Percentiles rank a stretch among this genome's conserved stretches.
Evolutionary conservation across 2,329 filamentous ascomycete genomes (phyloP).

Genomic region (Cladosporium austrohemisphaericum): DNA sequence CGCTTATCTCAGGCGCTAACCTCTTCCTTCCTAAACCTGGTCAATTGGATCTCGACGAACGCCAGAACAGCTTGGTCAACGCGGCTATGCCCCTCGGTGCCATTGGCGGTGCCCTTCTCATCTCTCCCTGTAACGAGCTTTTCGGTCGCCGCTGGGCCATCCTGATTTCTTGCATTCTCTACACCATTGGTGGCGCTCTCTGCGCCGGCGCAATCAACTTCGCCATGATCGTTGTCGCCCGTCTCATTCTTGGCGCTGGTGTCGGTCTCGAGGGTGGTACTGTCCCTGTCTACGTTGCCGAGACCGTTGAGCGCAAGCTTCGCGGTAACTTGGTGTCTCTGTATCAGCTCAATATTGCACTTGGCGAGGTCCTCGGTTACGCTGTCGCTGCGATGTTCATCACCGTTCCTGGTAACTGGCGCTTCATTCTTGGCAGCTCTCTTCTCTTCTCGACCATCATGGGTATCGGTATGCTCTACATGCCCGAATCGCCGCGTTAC

Average conservation of each 20-base stretch:
- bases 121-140: conserved; percentile 64
- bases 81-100: conserved; percentile 69
- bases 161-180: conserved; percentile 64
- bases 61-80: conserved; percentile 64
- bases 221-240: conserved; percentile 66
- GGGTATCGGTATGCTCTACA: conserved; percentile 60
- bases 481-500: conserved; percentile 66
- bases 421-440: conserved; percentile 69
- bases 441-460: conserved; percentile 65
- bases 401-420: conserved; percentile 66
- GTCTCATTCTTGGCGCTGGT: conserved; percentile 66
- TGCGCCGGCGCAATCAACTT: conserved; percentile 66
- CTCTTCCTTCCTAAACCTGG: conserved; percentile 55
- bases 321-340: conserved; percentile 70
- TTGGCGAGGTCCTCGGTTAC: conserved; percentile 70
- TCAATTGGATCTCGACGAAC: conserved; percentile 52
- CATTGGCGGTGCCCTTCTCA: conserved; percentile 64
- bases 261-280: conserved; percentile 72
- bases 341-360: conserved; percentile 72
- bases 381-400: conserved; percentile 70
- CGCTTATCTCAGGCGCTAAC: conserved; percentile 67
- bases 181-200: conserved; percentile 66
- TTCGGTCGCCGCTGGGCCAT: conserved; percentile 66
- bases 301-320: conserved; percentile 63
- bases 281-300: conserved; percentile 70